A percentile compares a stretch with the other conserved stretches of the same genome.
Evolutionary conservation across 179 eudicot genomes (phyloP).

Genomic region (Amaranthus tricolor): DNA sequence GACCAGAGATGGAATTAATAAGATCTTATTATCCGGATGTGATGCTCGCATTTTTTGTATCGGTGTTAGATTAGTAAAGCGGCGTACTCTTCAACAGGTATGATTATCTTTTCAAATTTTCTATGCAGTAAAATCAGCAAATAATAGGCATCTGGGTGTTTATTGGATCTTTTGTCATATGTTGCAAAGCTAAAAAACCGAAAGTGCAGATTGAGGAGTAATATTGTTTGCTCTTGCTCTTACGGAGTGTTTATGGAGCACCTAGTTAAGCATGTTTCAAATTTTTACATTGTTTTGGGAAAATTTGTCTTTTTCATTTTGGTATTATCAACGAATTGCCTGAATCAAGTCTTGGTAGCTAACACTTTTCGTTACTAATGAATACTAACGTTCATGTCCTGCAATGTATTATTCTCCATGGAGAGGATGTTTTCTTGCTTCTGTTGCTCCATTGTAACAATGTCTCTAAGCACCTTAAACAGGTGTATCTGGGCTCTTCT

Average conservation of each 20-base stretch:
- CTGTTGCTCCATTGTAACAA: no score
- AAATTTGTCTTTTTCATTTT: not conserved
- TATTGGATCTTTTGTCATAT: constrained; percentile 1
- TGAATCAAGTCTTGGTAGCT: not conserved
- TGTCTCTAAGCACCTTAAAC: no score
- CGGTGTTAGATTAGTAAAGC: constrained; percentile 83
- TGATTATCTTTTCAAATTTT: not conserved
- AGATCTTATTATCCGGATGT: constrained; percentile 79
- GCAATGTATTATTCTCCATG: no score
- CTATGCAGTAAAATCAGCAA: not conserved
- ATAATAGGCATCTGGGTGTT: not conserved
- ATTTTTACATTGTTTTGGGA: not conserved
- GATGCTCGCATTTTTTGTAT: constrained; percentile 89
- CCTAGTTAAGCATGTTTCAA: not conserved
- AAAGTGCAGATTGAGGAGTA: not conserved
- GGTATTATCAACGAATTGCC: not conserved
- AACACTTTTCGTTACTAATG: not conserved
- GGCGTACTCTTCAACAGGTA: constrained; percentile 84
- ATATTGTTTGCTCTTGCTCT: no score
- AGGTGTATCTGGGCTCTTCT: not conserved
- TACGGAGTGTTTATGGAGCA: not conserved
- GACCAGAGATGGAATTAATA: constrained; percentile 87
- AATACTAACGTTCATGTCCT: no score
- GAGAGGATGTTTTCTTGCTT: no score
- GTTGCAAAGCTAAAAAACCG: not conserved